Evolutionary conservation across 768 basidiomycete genomes (phyloP).

Genomic region (Podaxis sp.): DNA sequence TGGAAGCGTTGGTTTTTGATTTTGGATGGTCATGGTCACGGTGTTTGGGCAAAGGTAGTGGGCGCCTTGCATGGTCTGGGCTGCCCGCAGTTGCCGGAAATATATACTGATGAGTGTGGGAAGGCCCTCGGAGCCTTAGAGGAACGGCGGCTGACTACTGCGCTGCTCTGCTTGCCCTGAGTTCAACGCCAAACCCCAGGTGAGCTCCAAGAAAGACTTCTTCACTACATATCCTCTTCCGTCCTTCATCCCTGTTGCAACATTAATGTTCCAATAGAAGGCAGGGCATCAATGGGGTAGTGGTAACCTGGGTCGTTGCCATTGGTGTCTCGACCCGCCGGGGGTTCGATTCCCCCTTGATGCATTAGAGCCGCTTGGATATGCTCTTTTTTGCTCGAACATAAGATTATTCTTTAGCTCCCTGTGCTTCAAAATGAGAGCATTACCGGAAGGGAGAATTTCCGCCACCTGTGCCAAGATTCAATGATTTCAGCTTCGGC

Average conservation of each 20-base stretch:
- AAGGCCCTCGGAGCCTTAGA: neutral
- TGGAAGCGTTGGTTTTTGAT: neutral
- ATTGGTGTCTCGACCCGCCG: conserved; percentile 62
- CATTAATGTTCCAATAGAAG: too few species aligned
- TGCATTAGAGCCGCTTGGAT: neutral
- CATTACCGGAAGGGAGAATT: too few species aligned
- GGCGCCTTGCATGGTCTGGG: neutral
- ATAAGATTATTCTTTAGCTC: neutral
- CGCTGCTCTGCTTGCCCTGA: neutral
- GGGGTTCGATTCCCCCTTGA: conserved; percentile 87
- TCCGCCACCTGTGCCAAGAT: too few species aligned
- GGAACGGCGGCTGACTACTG: neutral
- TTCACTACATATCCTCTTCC: neutral
- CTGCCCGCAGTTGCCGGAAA: neutral
- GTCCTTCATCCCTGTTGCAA: too few species aligned
- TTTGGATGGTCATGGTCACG: neutral
- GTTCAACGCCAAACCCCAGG: neutral
- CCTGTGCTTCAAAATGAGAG: neutral
- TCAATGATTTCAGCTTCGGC: too few species aligned
- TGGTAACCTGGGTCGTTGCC: conserved; percentile 12
- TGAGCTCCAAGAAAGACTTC: neutral
- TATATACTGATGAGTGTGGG: neutral
- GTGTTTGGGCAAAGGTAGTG: neutral
- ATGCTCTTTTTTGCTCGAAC: neutral
- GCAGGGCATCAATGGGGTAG: conserved; percentile 7